These are phyloP conservation scores for Aspergillus fumigatus DNA, from an alignment of 2,329 filamentous ascomycete species.

Conservation along the genomic window DNA sequence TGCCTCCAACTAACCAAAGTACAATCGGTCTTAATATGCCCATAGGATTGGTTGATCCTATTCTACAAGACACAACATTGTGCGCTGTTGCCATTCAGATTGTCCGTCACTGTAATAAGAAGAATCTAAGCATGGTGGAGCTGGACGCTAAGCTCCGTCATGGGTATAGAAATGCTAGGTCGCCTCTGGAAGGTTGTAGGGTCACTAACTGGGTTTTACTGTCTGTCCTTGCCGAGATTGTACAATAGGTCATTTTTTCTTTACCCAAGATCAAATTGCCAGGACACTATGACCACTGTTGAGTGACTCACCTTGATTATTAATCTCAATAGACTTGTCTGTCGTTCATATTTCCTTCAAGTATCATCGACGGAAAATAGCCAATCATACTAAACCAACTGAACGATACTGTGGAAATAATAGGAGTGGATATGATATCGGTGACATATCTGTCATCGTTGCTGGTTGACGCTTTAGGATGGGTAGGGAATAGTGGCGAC, in stretches of 20 bases:
- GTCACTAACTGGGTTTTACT: constrained; percentile 3
- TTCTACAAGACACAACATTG: neutral
- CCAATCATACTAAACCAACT: too few species aligned
- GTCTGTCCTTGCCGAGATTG: constrained; percentile 1
- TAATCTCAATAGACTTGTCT: too few species aligned
- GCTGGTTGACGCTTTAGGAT: neutral
- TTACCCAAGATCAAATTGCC: too few species aligned
- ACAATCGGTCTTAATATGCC: too few species aligned
- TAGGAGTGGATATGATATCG: neutral
- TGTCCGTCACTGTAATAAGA: neutral
- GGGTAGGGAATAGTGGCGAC: neutral
- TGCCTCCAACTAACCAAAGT: too few species aligned
- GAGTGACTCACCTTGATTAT: too few species aligned
- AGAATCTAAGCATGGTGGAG: neutral
- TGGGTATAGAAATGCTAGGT: constrained; percentile 1
- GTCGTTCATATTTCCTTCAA: too few species aligned
- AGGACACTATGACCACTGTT: too few species aligned
- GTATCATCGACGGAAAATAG: too few species aligned
- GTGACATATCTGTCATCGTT: neutral
- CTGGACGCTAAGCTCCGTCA: constrained; percentile 1
- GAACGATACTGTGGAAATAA: too few species aligned
- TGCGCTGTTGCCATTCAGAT: constrained; percentile 1
- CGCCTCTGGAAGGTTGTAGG: constrained; percentile 4
- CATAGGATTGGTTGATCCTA: too few species aligned
- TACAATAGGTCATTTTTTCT: neutral